These are phyloP conservation scores for Alternaria longipes DNA, from an alignment of 2,329 filamentous ascomycete species.

Conservation along the genomic window DNA sequence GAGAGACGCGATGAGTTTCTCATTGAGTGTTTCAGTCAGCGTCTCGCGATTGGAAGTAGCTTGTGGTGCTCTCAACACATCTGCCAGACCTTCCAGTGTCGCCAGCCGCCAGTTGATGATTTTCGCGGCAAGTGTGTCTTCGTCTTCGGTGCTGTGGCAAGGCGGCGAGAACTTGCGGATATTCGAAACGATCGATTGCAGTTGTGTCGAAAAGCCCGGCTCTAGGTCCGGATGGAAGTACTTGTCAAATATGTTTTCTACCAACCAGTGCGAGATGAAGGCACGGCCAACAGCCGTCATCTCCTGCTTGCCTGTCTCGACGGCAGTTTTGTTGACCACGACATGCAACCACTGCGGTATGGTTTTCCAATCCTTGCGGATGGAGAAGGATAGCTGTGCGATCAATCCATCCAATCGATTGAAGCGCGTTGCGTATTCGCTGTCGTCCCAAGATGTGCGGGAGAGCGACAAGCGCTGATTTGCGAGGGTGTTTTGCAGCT, in stretches of 20 bases:
- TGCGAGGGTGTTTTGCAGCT: constrained; percentile 95
- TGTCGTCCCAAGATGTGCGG: constrained; percentile 92
- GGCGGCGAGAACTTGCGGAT: constrained; percentile 81
- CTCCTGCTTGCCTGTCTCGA: constrained; percentile 90
- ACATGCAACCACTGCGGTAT: constrained; percentile 82
- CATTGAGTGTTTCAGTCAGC: constrained; percentile 67
- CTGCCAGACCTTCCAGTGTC: constrained; percentile 88
- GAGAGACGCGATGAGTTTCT: constrained; percentile 74
- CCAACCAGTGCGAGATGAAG: constrained; percentile 86
- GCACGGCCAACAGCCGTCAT: constrained; percentile 96
- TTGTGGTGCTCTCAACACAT: constrained; percentile 71
- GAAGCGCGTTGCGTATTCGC: constrained; percentile 89
- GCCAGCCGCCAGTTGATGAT: constrained; percentile 93
- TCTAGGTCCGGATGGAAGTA: constrained; percentile 94
- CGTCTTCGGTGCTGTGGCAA: constrained; percentile 82
- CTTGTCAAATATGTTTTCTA: constrained; percentile 88
- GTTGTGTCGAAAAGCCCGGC: constrained; percentile 73
- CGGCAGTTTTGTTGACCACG: constrained; percentile 84
- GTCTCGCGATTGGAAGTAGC: constrained; percentile 72
- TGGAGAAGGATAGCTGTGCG: constrained; percentile 93
- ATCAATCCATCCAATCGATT: constrained; percentile 91
- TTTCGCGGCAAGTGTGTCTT: constrained; percentile 85
- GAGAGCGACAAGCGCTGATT: constrained; percentile 96
- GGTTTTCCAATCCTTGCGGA: constrained; percentile 89
- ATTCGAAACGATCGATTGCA: constrained; percentile 88